Base-by-base conservation (phyloP, 2,329 filamentous ascomycete genomes). In the Tolypocladium tropicale region DNA sequence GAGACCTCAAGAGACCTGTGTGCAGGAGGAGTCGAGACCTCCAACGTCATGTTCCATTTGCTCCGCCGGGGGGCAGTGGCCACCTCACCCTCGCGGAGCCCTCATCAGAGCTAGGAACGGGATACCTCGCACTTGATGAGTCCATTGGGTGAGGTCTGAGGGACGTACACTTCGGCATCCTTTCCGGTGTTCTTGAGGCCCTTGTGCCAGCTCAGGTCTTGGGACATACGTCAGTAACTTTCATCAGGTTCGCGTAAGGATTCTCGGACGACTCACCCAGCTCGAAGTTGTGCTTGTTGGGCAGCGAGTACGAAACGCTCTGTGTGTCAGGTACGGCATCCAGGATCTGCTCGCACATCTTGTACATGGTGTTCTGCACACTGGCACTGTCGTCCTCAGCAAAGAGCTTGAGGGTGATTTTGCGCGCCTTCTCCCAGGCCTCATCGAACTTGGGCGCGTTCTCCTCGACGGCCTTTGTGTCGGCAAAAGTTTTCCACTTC, bases 201-300 rank as follows among this genome's bases (percentile, higher is more conserved):
- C 73, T 97, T 95, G 80, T 96, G 90, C 94, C 94, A 99, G 75
- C 88, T 93, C 68, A 99, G 76, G 69, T 97, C 93, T 93, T 67
- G 4, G 12, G 3, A 16, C 1, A n/a, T 6, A 16, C 34, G 50
- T 53, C 33, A 52, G 55, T 56, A 32, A 57, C 49, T 49, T n/a
- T 28, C n/a, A 32, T 12, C n/a, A 6, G 39, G 6, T 18, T n/a
- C 46, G n/a, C 6, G 16, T 6, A 18, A n/a, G 33, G 3, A 49
- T 37, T 21, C 12, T 14, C 3, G 7, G 36, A 18, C 36, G 34
- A 78, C 86, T 75, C 76, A 90, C 85, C 88, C 72, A 97, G 86
- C 74, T 97, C 93, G 68, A 97, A 97, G 76, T 96, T 97, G 75
- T 99, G 94, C 78, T 96, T 97, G 79, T 99, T 99, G 12, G 94